These are phyloP conservation scores for Colletotrichum sp. DNA, from an alignment of 2,329 filamentous ascomycete species.

Conservation along the genomic window DNA sequence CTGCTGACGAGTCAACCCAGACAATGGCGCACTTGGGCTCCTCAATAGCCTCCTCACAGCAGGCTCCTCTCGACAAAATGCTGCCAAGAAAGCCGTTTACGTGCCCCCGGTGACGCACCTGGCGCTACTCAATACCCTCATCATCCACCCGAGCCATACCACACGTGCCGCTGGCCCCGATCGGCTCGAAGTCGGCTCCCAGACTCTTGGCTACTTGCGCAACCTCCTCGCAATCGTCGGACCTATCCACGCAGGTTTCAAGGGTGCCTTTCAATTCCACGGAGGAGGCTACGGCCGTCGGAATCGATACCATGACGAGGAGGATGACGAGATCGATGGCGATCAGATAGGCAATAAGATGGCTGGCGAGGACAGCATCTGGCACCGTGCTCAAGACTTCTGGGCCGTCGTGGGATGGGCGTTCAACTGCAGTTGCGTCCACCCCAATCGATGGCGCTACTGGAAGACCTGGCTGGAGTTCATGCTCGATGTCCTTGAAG, in stretches of 20 bases:
- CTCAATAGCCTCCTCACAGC: slow-evolving; percentile 62
- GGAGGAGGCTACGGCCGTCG: slow-evolving; percentile 44
- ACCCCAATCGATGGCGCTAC: slow-evolving; percentile 77
- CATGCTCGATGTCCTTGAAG: slow-evolving; percentile 79
- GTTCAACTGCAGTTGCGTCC: slow-evolving; percentile 78
- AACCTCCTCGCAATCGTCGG: slow-evolving; percentile 70
- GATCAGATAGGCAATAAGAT: slow-evolving; percentile 63
- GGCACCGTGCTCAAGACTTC: slow-evolving; percentile 81
- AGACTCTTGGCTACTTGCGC: slow-evolving; percentile 74
- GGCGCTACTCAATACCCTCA: slow-evolving; percentile 78
- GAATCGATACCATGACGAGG: slow-evolving; percentile 43
- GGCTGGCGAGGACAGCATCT: slow-evolving; percentile 71
- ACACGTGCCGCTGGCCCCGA: slow-evolving; percentile 70
- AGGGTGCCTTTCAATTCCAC: slow-evolving; percentile 74
- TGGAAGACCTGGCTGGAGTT: slow-evolving; percentile 84
- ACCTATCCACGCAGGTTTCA: slow-evolving; percentile 71
- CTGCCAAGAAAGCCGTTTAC: slow-evolving; percentile 50
- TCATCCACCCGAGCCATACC: slow-evolving; percentile 82
- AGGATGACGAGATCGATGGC: slow-evolving; percentile 49
- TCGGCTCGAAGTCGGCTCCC: slow-evolving; percentile 65
- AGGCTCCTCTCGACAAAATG: slow-evolving; percentile 41
- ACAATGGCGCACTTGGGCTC: slow-evolving; percentile 16
- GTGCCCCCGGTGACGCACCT: slow-evolving; percentile 77
- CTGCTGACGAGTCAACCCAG: neutral
- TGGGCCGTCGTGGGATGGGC: slow-evolving; percentile 92